Percentiles rank a stretch among this genome's conserved stretches.
These are phyloP conservation scores for Diatrype stigma DNA, from an alignment of 2,329 filamentous ascomycete genomes.

Conservation along the genomic window DNA sequence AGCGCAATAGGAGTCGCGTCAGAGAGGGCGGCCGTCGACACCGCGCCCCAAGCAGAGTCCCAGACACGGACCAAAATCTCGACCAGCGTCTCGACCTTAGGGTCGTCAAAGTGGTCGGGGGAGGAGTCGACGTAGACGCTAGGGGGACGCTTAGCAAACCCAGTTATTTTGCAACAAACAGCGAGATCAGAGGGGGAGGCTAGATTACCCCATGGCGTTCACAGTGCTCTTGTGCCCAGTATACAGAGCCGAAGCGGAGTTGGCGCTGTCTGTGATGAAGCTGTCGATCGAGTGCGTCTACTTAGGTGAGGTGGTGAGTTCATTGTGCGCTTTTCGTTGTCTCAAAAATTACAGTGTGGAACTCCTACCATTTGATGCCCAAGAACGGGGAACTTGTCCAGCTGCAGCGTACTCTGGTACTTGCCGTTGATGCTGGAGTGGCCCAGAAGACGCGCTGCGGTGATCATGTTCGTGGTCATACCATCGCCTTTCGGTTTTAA, in stretches of 20 bases:
- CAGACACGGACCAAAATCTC: conserved; percentile 71
- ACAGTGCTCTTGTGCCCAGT: conserved; percentile 80
- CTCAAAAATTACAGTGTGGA: not conserved
- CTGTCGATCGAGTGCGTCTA: conserved; percentile 76
- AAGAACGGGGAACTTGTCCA: conserved; percentile 81
- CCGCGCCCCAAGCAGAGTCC: conserved; percentile 57
- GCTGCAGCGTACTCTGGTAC: conserved; percentile 69
- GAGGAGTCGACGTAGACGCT: conserved; percentile 75
- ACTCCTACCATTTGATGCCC: conserved; percentile 73
- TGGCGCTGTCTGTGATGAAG: conserved; percentile 84
- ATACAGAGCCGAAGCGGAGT: conserved; percentile 78
- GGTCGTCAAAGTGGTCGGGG: conserved; percentile 70
- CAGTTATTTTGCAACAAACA: no score
- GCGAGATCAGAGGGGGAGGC: not conserved
- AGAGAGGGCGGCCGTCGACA: conserved; percentile 76
- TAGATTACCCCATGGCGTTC: conserved; percentile 65
- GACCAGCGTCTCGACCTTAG: conserved; percentile 80
- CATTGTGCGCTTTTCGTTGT: not conserved
- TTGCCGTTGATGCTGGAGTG: conserved; percentile 83
- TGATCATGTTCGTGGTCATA: conserved; percentile 75
- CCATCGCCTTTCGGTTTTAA: conserved; percentile 37
- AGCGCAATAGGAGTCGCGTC: conserved; percentile 80
- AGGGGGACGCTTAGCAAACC: no score
- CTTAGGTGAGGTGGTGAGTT: conserved; percentile 4
- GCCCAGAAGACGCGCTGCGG: conserved; percentile 73